Evolutionary conservation across 306 rosid species (phyloP).

Genomic region (Rosa lucieae): DNA sequence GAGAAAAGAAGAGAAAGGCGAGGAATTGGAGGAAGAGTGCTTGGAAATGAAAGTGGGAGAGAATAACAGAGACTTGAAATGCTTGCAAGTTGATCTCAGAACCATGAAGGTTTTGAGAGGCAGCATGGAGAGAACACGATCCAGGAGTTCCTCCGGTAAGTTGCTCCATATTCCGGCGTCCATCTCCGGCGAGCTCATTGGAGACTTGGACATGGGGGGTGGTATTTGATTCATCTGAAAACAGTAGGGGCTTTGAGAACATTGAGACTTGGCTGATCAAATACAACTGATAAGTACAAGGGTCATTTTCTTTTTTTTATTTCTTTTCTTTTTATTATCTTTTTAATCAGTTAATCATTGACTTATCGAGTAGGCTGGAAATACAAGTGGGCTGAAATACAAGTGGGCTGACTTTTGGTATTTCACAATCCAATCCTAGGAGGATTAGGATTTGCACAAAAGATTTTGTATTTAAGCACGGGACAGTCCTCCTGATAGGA

Average conservation of each 20-base stretch:
- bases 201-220: not conserved
- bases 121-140: constrained; percentile 60
- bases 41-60: constrained; percentile 64
- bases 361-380: not conserved
- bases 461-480: not conserved
- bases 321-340: not conserved
- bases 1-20: constrained; percentile 71
- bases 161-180: constrained; percentile 81
- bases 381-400: not conserved
- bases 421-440: not conserved
- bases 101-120: constrained; percentile 63
- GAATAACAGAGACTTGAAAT: constrained; percentile 62
- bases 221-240: not conserved
- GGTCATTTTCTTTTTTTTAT: not conserved
- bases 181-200: constrained; percentile 38
- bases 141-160: constrained; percentile 69
- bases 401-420: not conserved
- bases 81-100: constrained; percentile 80
- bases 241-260: not conserved
- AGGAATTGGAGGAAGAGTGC: constrained; percentile 44
- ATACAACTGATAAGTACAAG: not conserved
- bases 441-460: not conserved
- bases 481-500: not conserved
- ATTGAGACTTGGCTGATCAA: not conserved
- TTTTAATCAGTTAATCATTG: not conserved